Evolutionary conservation across 116 monocot genomes (phyloP), one percentile per base, ranked within the genome.

Genomic region (Iris pallida): DNA sequence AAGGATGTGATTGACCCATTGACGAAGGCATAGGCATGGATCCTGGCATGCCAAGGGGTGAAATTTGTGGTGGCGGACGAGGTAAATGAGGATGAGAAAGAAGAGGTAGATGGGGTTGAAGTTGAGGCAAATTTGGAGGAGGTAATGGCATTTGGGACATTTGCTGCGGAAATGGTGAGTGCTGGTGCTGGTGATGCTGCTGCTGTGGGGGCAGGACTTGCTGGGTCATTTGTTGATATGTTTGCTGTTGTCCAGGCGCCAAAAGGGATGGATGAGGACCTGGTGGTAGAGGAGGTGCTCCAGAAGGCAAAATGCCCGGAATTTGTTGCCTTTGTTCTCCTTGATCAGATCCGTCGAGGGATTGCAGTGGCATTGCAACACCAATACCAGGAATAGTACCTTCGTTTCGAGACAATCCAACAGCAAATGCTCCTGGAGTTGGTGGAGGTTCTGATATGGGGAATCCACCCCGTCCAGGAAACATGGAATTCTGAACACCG

Each of bases 181-280:
- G 84, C 61, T 75, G 83, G 55, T 85, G 88, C 40, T 78, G 78
- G n/a, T 87, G 86, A 47, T 77, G 83, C 63, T 92, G 88, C 16
- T 76, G 90, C 45, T 77, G 81, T 46, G 68, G 80, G 13, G 45
- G 75, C 54, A 74, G 61, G 44, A 66, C 8, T 76, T 81, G 80
- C 51, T 82, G 82, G 55, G 70, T 69, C 48, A 64, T 63, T 52
- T 88, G 84, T 58, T 86, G 93, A 76, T 82, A 88, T 44, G 61
- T 40, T 83, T 85, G 98, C 58, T 88, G 93, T 69, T 89, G 87
- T 10, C 68, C 76, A 76, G 83, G 69, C 17, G 83, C 82, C 61
- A 99, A 69, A 56, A 93, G 86, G 12, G 98, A 99, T 52, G 98
- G 98, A 82, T 93, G 98, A 6, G 93, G 98, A 7, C 98, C 98